Evolutionary conservation across 1,284 basidiomycete species (phyloP), one percentile per base, ranked within the genome.

Genomic region (Pascua guehoae): DNA sequence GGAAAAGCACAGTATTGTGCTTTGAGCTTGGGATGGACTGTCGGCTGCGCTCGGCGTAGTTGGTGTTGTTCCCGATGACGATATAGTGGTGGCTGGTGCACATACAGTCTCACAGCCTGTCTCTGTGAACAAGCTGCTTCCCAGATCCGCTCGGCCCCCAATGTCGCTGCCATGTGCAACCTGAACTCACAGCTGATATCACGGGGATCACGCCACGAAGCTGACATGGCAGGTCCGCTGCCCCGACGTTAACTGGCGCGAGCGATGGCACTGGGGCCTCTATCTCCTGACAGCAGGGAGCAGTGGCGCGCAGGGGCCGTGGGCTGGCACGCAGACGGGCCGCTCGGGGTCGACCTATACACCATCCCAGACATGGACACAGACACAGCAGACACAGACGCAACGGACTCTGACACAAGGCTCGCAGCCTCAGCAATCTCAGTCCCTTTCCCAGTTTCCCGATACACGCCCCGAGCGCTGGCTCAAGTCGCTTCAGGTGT

Each of bases 231-330:
- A 77, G 75, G 67, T 77, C n/a, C 82, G 86, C 62, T 93, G 91
- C 72, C 86, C 86, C 65, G 91, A 93, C 77, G 79, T 91, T 10
- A 79, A 87, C 64, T 91, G 88, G 88, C 84, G 79, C 68, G 72
- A 81, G 12, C 80, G 88, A 70, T 94, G 91, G 91, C 80, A 79
- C 49, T 86, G 84, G 54, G 87, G 86, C 12, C 71, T 91, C 36
- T 62, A 65, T 8, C 54, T 75, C 40, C 62, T 73, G n/a, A 58
- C 63, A 16, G 51, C 57, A 24, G 46, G 24, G 24, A 32, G 24
- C 24, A 7, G 24, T 32, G n/a, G n/a, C n/a, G 24, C 24, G 24
- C 24, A 32, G 24, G 24, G 24, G 3, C 7, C 24, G 24, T 4
- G 24, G n/a, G n/a, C n/a, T 7, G 24, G 24, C 3, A 50, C 40